Percentiles rank a stretch among this genome's conserved stretches.
These are phyloP conservation scores for Candida morakotiae DNA, from an alignment of 805 yeast genomes.

Conservation along the genomic window DNA sequence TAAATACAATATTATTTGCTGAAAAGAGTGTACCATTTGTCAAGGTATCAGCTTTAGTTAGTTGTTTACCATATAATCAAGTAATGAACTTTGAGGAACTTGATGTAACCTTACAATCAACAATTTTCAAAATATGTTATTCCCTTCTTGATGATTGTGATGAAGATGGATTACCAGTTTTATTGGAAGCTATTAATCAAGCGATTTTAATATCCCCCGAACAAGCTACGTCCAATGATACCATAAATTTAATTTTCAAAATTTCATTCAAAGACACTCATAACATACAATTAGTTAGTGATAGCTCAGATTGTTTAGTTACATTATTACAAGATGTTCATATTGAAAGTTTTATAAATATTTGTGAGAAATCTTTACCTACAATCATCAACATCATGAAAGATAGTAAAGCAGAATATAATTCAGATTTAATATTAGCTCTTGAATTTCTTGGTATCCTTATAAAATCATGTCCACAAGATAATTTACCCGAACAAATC, in stretches of 20 bases:
- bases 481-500: slow-evolving; percentile 33
- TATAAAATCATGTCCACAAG: slow-evolving; percentile 27
- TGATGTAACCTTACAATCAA: slow-evolving; percentile 23
- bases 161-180: slow-evolving; percentile 74
- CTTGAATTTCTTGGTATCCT: slow-evolving; percentile 55
- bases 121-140: slow-evolving; percentile 35
- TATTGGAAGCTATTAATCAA: slow-evolving; percentile 65
- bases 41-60: slow-evolving; percentile 40
- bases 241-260: slow-evolving; percentile 55
- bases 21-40: slow-evolving; percentile 13
- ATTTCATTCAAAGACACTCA: slow-evolving; percentile 72
- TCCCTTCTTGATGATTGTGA: slow-evolving; percentile 57
- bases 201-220: slow-evolving; percentile 41
- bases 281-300: slow-evolving; percentile 64
- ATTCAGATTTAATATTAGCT: slow-evolving; percentile 56
- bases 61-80: slow-evolving; percentile 48
- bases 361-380: slow-evolving; percentile 54
- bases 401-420: slow-evolving; percentile 39
- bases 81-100: slow-evolving; percentile 15
- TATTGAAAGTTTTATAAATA: slow-evolving; percentile 38
- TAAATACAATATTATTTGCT: slow-evolving; percentile 23
- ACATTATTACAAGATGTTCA: slow-evolving; percentile 50
- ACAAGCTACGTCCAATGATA: slow-evolving; percentile 23
- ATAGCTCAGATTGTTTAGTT: slow-evolving; percentile 66
- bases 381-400: slow-evolving; percentile 34